A percentile compares a stretch with the other conserved stretches of the same genome.
phyloP scores from a whole-genome alignment of 2,329 filamentous ascomycete species.

The Diplodia scrobiculata region DNA sequence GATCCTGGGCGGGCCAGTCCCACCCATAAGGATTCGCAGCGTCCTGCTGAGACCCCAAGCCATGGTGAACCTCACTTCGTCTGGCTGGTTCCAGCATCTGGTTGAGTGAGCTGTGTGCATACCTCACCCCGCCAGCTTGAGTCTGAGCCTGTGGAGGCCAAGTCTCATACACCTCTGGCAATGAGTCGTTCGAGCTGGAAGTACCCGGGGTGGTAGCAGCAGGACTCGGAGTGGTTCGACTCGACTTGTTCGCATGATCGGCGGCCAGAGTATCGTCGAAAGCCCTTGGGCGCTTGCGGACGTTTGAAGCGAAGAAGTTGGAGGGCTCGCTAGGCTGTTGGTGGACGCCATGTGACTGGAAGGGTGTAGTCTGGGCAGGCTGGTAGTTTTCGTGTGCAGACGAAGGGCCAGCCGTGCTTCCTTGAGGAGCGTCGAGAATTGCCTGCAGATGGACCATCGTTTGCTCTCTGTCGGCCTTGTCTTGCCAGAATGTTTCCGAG shows the following conservation, averaged over 20 bases:
- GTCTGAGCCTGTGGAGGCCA: conserved; percentile 3
- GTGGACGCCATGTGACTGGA: neutral
- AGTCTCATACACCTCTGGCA: conserved; percentile 7
- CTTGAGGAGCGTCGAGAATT: neutral
- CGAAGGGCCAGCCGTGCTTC: conserved; percentile 2
- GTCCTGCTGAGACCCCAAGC: neutral
- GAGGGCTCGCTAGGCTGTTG: neutral
- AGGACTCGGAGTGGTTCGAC: conserved; percentile 17
- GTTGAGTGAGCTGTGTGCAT: conserved; percentile 17
- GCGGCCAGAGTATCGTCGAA: conserved; percentile 14
- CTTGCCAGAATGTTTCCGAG: conserved; percentile 17
- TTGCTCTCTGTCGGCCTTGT: neutral
- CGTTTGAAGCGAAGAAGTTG: neutral
- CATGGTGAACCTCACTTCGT: neutral
- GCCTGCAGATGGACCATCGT: neutral
- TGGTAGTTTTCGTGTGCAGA: neutral
- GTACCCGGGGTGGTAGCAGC: conserved; percentile 20
- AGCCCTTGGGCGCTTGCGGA: conserved; percentile 14
- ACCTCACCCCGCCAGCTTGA: conserved; percentile 15
- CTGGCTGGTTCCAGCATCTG: neutral
- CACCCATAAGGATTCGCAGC: neutral
- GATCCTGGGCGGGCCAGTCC: neutral
- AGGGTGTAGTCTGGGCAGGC: neutral
- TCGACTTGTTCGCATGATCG: conserved; percentile 20
- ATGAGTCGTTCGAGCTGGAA: conserved; percentile 20